Evolutionary conservation across 2,329 filamentous ascomycete species (phyloP).

Genomic region (Fusarium dlaminii): DNA sequence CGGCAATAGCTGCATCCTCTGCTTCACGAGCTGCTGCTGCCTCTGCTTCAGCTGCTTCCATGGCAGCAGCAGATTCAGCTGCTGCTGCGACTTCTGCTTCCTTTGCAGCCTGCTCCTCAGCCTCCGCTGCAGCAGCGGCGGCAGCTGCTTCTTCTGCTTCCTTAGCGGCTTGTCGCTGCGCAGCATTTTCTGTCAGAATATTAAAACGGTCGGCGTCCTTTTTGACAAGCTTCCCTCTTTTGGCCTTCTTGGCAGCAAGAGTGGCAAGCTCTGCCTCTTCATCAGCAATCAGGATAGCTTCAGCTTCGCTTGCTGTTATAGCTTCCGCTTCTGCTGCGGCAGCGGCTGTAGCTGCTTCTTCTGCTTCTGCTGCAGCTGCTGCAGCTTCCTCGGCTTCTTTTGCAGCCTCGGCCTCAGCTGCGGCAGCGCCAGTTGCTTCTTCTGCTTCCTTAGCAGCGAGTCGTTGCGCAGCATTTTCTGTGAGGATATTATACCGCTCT

Average conservation of each 20-base stretch:
- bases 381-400: constrained; percentile 18
- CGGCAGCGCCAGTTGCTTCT: constrained; percentile 39
- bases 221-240: constrained; percentile 36
- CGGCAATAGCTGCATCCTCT: constrained; percentile 11
- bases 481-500: constrained; percentile 31
- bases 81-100: constrained; percentile 43
- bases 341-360: constrained; percentile 15
- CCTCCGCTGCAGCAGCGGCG: constrained; percentile 11
- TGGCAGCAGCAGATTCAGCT: neutral
- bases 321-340: constrained; percentile 29
- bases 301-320: constrained; percentile 26
- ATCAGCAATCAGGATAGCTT: constrained; percentile 22
- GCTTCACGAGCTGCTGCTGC: constrained; percentile 27
- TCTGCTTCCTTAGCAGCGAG: constrained; percentile 31
- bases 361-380: constrained; percentile 15
- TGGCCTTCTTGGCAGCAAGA: constrained; percentile 35
- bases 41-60: constrained; percentile 23
- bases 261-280: constrained; percentile 37
- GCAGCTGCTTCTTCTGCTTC: constrained; percentile 41
- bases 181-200: constrained; percentile 35
- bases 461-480: constrained; percentile 29
- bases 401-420: constrained; percentile 10
- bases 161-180: constrained; percentile 31
- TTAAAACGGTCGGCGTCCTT: constrained; percentile 37
- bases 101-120: constrained; percentile 25